A percentile compares a stretch with the other conserved stretches of the same genome.
These are phyloP conservation scores for Penicillium sp. DNA, from an alignment of 2,329 filamentous ascomycete species.

Conservation along the genomic window DNA sequence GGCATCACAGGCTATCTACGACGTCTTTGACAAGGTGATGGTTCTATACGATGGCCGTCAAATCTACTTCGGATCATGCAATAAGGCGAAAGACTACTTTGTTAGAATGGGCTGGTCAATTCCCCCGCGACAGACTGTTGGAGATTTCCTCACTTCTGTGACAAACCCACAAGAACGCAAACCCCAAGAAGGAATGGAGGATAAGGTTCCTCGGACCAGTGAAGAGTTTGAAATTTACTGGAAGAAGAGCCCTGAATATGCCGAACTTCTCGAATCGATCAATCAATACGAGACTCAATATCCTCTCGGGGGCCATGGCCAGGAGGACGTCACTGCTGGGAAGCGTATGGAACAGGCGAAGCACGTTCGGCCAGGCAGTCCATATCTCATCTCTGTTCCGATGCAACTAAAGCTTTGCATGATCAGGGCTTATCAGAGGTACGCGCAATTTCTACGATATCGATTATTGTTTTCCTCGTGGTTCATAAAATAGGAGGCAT, in stretches of 20 bases:
- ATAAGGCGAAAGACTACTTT: conserved; percentile 65
- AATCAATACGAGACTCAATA: conserved; percentile 31
- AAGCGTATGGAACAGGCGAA: conserved; percentile 40
- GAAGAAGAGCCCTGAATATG: conserved; percentile 40
- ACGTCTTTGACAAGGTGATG: conserved; percentile 72
- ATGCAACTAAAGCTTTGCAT: conserved; percentile 82
- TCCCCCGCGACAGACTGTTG: conserved; percentile 66
- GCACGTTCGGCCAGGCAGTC: conserved; percentile 47
- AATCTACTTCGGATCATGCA: conserved; percentile 71
- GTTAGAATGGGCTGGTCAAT: conserved; percentile 69
- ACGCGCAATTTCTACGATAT: neutral
- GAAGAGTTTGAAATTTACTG: conserved; percentile 65
- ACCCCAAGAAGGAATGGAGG: conserved; percentile 60
- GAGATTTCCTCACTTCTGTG: conserved; percentile 70
- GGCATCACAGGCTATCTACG: conserved; percentile 55
- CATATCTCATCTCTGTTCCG: conserved; percentile 74
- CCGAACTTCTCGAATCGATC: conserved; percentile 38
- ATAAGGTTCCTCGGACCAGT: conserved; percentile 64
- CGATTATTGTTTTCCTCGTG: too few species aligned
- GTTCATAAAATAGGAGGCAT: too few species aligned
- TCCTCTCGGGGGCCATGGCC: conserved; percentile 36
- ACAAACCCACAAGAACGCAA: conserved; percentile 65
- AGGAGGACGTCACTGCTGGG: conserved; percentile 26
- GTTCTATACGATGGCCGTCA: conserved; percentile 76
- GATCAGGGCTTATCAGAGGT: conserved; percentile 74